Percentiles rank a stretch among this genome's conserved stretches.
Evolutionary conservation across 768 basidiomycete genomes (phyloP).

Genomic region (Hericium erinaceus): DNA sequence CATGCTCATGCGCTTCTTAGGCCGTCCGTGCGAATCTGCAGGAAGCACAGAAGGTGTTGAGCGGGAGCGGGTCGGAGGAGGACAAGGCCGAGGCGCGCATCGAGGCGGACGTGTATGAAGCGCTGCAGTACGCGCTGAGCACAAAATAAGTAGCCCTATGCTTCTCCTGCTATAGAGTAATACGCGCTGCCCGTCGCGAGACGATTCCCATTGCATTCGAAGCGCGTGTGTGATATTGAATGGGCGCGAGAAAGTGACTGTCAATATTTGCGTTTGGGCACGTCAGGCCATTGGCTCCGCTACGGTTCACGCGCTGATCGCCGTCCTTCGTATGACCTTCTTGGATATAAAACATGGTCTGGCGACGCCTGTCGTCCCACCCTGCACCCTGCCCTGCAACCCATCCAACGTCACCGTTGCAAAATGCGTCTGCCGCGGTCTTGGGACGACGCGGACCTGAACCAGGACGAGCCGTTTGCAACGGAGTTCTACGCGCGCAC

Average conservation of each 20-base stretch:
- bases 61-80: slow-evolving; percentile 82
- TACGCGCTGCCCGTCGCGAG: neutral
- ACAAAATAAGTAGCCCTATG: slow-evolving; percentile 13
- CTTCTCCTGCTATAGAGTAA: neutral
- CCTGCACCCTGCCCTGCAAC: neutral
- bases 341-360: too few species aligned
- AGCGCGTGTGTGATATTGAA: too few species aligned
- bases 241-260: too few species aligned
- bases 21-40: slow-evolving; percentile 83
- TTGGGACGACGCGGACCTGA: slow-evolving; percentile 12
- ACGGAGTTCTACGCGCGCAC: slow-evolving; percentile 5
- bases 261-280: too few species aligned
- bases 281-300: too few species aligned
- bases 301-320: too few species aligned
- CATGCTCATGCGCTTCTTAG: slow-evolving; percentile 30
- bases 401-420: neutral
- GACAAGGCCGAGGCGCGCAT: slow-evolving; percentile 90
- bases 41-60: slow-evolving; percentile 75
- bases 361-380: neutral
- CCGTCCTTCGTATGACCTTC: too few species aligned
- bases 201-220: neutral
- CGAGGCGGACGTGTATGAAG: slow-evolving; percentile 95
- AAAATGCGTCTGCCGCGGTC: slow-evolving; percentile 10
- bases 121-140: slow-evolving; percentile 77
- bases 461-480: slow-evolving; percentile 18